Evolutionary conservation across 2,329 filamentous ascomycete species (phyloP).

Genomic region (Fonsecaea pedrosoi): DNA sequence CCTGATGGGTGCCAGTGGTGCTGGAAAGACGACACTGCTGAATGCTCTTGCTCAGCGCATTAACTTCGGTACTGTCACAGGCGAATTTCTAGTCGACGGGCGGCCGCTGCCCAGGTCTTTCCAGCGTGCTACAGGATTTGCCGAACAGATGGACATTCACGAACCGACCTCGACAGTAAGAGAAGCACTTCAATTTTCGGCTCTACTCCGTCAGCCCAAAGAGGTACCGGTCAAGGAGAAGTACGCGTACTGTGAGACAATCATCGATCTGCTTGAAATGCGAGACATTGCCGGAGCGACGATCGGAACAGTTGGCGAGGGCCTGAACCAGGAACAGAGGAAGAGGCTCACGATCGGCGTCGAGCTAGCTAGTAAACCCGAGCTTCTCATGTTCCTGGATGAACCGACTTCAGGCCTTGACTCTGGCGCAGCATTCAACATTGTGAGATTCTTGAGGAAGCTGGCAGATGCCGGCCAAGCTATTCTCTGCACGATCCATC

Average conservation of each 20-base stretch:
- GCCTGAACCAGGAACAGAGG: slow-evolving; percentile 69
- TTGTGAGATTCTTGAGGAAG: slow-evolving; percentile 67
- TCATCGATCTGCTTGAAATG: slow-evolving; percentile 74
- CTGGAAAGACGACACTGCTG: slow-evolving; percentile 58
- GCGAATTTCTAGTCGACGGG: slow-evolving; percentile 55
- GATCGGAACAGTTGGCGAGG: slow-evolving; percentile 65
- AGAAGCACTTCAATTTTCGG: slow-evolving; percentile 71
- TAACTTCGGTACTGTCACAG: slow-evolving; percentile 53
- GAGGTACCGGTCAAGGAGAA: slow-evolving; percentile 67
- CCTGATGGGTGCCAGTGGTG: slow-evolving; percentile 68
- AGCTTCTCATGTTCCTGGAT: slow-evolving; percentile 67
- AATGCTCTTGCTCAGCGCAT: slow-evolving; percentile 55
- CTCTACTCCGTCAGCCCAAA: slow-evolving; percentile 66
- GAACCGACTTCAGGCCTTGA: slow-evolving; percentile 73
- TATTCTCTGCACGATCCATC: slow-evolving; percentile 89
- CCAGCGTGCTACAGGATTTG: slow-evolving; percentile 61
- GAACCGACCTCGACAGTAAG: slow-evolving; percentile 70
- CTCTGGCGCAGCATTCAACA: slow-evolving; percentile 70
- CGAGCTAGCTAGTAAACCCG: slow-evolving; percentile 67
- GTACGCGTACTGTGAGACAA: slow-evolving; percentile 70
- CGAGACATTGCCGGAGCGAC: slow-evolving; percentile 69
- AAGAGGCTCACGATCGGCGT: slow-evolving; percentile 70
- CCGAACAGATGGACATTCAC: slow-evolving; percentile 71
- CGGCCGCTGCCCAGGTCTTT: slow-evolving; percentile 56
- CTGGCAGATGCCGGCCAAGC: slow-evolving; percentile 77